Conservation (phyloP, 805 yeast genomes). For the Myxozyma melibiosi region DNA sequence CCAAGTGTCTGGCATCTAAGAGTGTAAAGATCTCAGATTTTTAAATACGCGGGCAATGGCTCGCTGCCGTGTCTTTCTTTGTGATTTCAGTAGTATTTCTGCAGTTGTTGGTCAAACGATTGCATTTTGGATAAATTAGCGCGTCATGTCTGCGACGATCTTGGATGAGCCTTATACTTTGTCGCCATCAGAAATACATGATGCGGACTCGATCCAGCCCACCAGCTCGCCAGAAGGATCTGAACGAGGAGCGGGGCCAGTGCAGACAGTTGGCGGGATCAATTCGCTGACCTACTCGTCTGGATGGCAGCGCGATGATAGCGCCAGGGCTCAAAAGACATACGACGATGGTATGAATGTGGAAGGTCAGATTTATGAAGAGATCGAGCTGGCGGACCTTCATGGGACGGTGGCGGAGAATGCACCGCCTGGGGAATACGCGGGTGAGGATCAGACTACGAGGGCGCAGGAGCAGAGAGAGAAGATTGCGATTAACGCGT, state of each 20-base stretch:
- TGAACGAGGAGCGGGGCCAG: too few relatives aligned
- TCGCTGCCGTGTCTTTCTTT: background rate
- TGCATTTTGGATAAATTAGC: background rate
- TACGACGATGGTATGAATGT: background rate
- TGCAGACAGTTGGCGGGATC: too few relatives aligned
- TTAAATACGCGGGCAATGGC: background rate
- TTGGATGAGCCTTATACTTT: background rate
- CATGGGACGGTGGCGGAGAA: too few relatives aligned
- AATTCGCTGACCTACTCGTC: background rate
- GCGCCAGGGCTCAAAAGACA: background rate
- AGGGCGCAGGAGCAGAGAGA: background rate
- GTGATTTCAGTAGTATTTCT: background rate
- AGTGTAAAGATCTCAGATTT: background rate
- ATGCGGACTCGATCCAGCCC: too few relatives aligned
- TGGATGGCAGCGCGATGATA: background rate
- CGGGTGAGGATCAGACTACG: background rate
- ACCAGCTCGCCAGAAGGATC: too few relatives aligned
- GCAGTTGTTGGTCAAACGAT: background rate
- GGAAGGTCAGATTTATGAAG: background rate
- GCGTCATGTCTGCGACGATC: background rate
- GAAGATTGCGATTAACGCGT: constrained; percentile 6
- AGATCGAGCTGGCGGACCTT: constrained; percentile 3
- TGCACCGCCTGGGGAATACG: background rate
- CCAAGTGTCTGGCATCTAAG: background rate
- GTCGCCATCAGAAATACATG: too few relatives aligned